Percentiles rank a stretch among this genome's conserved stretches.
phyloP scores from a whole-genome alignment of 768 basidiomycete genomes.

The Boletellus ananiceps region DNA sequence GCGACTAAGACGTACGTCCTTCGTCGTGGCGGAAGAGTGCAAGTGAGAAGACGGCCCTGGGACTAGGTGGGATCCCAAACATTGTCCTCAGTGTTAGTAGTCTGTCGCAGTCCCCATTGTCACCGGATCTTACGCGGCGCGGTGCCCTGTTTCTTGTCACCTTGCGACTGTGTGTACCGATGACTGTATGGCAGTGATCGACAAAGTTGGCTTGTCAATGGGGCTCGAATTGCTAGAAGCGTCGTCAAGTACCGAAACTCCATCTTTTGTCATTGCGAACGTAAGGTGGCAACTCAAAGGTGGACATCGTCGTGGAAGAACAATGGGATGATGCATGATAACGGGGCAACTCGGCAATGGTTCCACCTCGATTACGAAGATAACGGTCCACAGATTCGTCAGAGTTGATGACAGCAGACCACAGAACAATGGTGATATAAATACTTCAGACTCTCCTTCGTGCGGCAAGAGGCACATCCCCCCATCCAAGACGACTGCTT shows the following conservation, averaged over 20 bases:
- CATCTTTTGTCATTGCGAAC: not conserved
- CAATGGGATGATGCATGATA: conserved; percentile 9
- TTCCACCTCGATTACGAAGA: conserved; percentile 5
- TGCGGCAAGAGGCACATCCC: conserved; percentile 2
- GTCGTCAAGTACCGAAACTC: not conserved
- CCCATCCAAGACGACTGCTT: not conserved
- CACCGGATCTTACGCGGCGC: not conserved
- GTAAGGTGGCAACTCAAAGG: not conserved
- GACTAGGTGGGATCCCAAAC: conserved; percentile 6
- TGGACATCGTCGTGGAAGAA: conserved; percentile 2
- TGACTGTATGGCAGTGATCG: not conserved
- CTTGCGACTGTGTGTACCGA: too few species aligned
- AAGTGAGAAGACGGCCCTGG: conserved; percentile 43
- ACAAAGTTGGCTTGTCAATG: not conserved
- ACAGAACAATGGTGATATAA: conserved; percentile 15
- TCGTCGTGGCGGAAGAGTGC: conserved; percentile 37
- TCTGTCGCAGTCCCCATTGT: not conserved
- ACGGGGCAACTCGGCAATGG: conserved; percentile 22
- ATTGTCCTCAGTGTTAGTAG: not conserved
- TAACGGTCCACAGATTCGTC: conserved; percentile 1
- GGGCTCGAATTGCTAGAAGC: too few species aligned
- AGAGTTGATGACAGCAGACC: conserved; percentile 5
- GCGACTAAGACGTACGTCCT: conserved; percentile 40
- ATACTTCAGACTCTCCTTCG: not conserved
- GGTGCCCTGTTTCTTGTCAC: not conserved